phyloP scores from a whole-genome alignment of 2,329 filamentous ascomycete genomes.

The Colletotrichum sp. region DNA sequence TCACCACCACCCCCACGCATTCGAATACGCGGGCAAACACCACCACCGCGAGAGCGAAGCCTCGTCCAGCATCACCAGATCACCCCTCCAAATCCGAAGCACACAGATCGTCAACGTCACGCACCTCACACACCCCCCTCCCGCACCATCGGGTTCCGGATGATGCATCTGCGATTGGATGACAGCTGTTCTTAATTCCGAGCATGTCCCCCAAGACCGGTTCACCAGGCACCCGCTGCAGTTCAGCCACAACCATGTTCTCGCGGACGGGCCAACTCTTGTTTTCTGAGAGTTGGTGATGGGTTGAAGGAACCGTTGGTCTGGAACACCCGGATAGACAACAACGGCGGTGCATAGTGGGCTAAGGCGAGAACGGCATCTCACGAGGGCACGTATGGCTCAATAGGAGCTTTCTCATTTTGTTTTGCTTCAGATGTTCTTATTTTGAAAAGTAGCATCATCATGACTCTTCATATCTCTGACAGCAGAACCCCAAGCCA shows the following conservation, averaged over 20 bases:
- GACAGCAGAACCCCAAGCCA: background rate
- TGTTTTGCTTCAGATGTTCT: background rate
- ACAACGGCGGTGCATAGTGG: background rate
- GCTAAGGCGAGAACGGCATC: background rate
- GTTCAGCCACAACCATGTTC: background rate
- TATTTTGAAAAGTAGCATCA: background rate
- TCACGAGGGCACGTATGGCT: background rate
- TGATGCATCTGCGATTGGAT: background rate
- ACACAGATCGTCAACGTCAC: background rate
- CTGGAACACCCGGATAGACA: background rate
- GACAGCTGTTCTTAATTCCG: background rate
- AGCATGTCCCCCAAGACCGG: background rate
- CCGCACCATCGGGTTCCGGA: background rate
- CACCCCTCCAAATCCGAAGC: background rate
- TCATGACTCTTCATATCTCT: background rate
- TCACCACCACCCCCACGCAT: background rate
- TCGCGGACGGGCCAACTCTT: constrained; percentile 13
- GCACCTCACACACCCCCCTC: background rate
- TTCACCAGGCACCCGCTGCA: background rate
- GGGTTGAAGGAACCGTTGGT: background rate
- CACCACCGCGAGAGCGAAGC: background rate
- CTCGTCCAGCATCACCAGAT: background rate
- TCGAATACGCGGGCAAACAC: background rate
- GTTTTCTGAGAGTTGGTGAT: background rate
- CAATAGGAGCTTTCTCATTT: background rate